phyloP scores from a whole-genome alignment of 2,329 filamentous ascomycete genomes.

The Fusarium algeriense region DNA sequence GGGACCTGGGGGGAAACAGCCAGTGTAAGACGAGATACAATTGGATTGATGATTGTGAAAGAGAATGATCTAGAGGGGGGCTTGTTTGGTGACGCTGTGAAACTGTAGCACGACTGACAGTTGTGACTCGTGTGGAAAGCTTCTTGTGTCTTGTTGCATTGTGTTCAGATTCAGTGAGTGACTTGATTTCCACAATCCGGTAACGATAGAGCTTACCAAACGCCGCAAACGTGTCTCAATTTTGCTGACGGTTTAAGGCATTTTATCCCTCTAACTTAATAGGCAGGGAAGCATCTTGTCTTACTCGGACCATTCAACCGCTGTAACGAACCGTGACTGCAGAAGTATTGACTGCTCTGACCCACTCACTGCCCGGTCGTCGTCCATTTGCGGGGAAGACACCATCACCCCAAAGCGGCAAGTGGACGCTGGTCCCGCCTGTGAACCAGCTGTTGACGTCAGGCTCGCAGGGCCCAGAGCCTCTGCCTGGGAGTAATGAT shows the following conservation, averaged over 20 bases:
- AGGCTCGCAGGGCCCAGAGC: constrained; percentile 18
- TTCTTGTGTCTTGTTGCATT: constrained; percentile 17
- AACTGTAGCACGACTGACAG: constrained; percentile 19
- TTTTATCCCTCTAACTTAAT: not conserved
- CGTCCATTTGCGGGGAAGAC: constrained; percentile 39
- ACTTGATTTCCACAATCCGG: not conserved
- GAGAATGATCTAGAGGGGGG: constrained; percentile 16
- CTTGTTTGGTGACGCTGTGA: constrained; percentile 39
- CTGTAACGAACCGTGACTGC: constrained; percentile 25
- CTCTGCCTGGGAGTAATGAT: constrained; percentile 17
- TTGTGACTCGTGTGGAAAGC: constrained; percentile 28
- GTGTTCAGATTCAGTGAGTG: not conserved
- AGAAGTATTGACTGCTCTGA: constrained; percentile 1
- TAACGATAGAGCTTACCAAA: not conserved
- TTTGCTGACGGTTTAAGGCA: not conserved
- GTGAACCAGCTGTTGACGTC: constrained; percentile 39
- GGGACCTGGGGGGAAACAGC: constrained; percentile 8
- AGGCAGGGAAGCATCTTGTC: not conserved
- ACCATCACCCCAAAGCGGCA: constrained; percentile 33
- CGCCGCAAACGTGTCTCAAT: constrained; percentile 22
- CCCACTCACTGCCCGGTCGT: constrained; percentile 5
- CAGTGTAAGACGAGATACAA: constrained; percentile 19
- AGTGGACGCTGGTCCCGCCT: constrained; percentile 29
- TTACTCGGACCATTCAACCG: constrained; percentile 9
- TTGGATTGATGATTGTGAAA: constrained; percentile 6